These are phyloP conservation scores for Cyberlindnera xishuangbannaensis DNA, from an alignment of 805 yeast genomes.

Conservation along the genomic window DNA sequence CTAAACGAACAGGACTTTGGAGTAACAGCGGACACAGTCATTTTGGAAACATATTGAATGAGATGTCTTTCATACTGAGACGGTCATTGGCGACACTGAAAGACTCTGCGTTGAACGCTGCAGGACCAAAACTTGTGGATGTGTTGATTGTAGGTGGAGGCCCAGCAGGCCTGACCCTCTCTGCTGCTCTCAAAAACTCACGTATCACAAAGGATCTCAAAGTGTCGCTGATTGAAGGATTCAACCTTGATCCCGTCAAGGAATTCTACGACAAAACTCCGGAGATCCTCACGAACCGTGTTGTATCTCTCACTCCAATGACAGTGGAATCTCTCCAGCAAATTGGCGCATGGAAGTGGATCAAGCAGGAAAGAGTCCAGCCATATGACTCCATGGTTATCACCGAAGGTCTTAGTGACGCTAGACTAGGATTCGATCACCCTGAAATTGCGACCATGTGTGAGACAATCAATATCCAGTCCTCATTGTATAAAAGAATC, in stretches of 20 bases:
- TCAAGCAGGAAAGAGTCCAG: constrained; percentile 66
- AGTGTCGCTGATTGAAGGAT: constrained; percentile 71
- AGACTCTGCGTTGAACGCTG: background rate
- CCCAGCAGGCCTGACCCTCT: constrained; percentile 88
- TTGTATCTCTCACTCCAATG: constrained; percentile 80
- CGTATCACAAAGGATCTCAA: constrained; percentile 52
- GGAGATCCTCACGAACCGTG: constrained; percentile 64
- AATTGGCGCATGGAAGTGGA: constrained; percentile 72
- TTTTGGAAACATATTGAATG: no score
- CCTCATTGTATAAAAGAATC: constrained; percentile 55
- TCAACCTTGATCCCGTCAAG: constrained; percentile 47
- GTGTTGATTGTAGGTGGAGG: constrained; percentile 94
- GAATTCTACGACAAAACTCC: constrained; percentile 35
- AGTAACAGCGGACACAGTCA: no score
- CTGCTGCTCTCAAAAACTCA: constrained; percentile 72
- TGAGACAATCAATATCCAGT: constrained; percentile 81
- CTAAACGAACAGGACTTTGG: no score
- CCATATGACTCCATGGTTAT: constrained; percentile 78
- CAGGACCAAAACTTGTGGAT: constrained; percentile 40
- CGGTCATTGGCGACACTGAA: constrained; percentile 20
- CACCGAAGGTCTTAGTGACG: constrained; percentile 74
- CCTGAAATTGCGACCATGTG: constrained; percentile 75
- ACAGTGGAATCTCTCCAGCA: constrained; percentile 58
- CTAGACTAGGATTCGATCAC: constrained; percentile 67
- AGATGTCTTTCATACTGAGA: constrained; percentile 19